Evolutionary conservation across 768 basidiomycete genomes (phyloP), one percentile per base, ranked within the genome.

Genomic region (Pulveroboletus sp.): DNA sequence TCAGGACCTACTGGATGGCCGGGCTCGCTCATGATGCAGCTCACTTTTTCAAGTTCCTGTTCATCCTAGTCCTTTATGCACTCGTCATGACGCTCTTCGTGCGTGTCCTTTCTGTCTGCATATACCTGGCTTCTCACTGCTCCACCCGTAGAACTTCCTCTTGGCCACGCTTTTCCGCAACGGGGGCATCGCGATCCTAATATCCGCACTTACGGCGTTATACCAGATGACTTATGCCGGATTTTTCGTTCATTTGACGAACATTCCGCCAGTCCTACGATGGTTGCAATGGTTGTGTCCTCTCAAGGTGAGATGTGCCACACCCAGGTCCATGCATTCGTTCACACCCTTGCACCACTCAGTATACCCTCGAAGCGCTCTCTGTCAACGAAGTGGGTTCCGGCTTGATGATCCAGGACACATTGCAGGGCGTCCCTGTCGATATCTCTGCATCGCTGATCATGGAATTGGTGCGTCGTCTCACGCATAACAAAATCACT

Each of bases 241-340:
- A 13, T 97, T 95, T 75, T 96, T 96, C 64, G 90, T 95, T 45
- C 89, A 95, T 64, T 76, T 95, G 49, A 68, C 72, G 53, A 74
- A 78, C 51, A 95, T 98, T 50, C 93, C 94, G 4, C 88, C 89
- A 2, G 91, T 94, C 2, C 77, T 98, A 1, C 79, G 94, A 14
- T 98, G 94, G 94, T 73, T 97, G 45, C 86, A 94, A 62, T 97
- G 91, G 86, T 58, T 94, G 49, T 87, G 86, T 46, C 88, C 89
- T 32, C 76, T 93, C 40, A 92, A 92, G 67, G 65, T 68, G 37
- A 16, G 55, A 32, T 39, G 16, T n/a, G 16, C 4, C 19, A 0
- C 20, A 8, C 16, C n/a, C 17, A 6, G 35, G 5, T 16, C 6
- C 6, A 2, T 10, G 5, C 26, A 7, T 40, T 26, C 30, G 22